Conservation (phyloP, 805 yeast species). For the Monosporozyma servazzii region DNA sequence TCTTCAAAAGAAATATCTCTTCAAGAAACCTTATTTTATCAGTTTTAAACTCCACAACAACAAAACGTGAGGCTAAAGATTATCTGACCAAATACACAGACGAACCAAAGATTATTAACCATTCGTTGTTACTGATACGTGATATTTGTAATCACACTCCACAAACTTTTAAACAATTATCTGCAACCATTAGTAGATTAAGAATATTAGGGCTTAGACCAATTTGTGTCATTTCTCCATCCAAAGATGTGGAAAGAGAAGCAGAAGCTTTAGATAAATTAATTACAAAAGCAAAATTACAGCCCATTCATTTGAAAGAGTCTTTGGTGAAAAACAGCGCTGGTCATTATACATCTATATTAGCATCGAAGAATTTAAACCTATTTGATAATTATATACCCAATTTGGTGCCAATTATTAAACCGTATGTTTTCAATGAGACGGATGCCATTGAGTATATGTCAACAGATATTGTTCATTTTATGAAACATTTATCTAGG, state of each 20-base stretch:
- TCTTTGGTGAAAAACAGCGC: slow-evolving; percentile 11
- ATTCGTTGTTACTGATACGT: slow-evolving; percentile 25
- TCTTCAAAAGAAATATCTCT: slow-evolving; percentile 15
- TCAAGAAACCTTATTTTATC: slow-evolving; percentile 65
- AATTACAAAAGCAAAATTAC: slow-evolving; percentile 15
- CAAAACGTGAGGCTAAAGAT: slow-evolving; percentile 82
- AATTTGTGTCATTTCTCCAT: slow-evolving; percentile 46
- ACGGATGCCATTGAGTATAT: slow-evolving; percentile 34
- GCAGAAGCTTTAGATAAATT: slow-evolving; percentile 21
- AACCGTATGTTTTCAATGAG: slow-evolving; percentile 62
- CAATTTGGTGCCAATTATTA: slow-evolving; percentile 38
- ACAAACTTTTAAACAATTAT: slow-evolving; percentile 11
- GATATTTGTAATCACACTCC: slow-evolving; percentile 9
- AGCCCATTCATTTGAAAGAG: slow-evolving; percentile 21
- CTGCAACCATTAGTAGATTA: slow-evolving; percentile 20
- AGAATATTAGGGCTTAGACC: slow-evolving; percentile 58
- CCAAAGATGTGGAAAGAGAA: slow-evolving; percentile 7
- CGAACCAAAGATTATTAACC: slow-evolving; percentile 13
- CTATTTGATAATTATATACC: slow-evolving; percentile 8
- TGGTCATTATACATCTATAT: slow-evolving; percentile 15
- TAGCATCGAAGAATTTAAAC: slow-evolving; percentile 8
- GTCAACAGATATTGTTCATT: slow-evolving; percentile 32
- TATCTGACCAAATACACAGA: slow-evolving; percentile 60
- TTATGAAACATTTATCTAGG: slow-evolving; percentile 27
- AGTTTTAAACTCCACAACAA: slow-evolving; percentile 81